A percentile compares a stretch with the other conserved stretches of the same genome.
Evolutionary conservation across 1,139 yeast genomes (phyloP).

Genomic region (Pichia sp.): DNA sequence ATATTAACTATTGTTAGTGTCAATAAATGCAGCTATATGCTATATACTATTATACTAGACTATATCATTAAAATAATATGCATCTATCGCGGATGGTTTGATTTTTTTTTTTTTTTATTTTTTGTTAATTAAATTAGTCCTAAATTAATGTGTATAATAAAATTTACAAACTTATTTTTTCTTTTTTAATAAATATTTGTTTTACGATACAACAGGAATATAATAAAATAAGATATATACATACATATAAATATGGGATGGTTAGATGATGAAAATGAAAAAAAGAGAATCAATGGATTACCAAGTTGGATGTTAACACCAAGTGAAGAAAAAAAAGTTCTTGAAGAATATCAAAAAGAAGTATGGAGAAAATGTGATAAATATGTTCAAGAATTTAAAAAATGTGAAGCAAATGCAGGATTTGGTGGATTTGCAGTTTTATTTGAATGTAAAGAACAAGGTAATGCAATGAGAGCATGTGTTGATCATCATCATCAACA

Average conservation of each 20-base stretch:
- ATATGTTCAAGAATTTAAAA: constrained; percentile 48
- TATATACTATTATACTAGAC: too few relatives aligned
- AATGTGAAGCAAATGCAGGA: constrained; percentile 50
- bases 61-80: too few relatives aligned
- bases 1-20: too few relatives aligned
- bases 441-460: constrained; percentile 41
- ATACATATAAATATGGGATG: constrained; percentile 1
- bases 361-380: constrained; percentile 71
- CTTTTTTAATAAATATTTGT: too few relatives aligned
- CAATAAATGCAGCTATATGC: too few relatives aligned
- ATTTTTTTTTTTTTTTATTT: too few relatives aligned
- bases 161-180: too few relatives aligned
- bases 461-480: constrained; percentile 66
- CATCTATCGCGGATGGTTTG: too few relatives aligned
- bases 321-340: constrained; percentile 73
- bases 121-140: too few relatives aligned
- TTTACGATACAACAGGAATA: too few relatives aligned
- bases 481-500: constrained; percentile 61
- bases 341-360: constrained; percentile 69
- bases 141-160: too few relatives aligned
- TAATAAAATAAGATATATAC: too few relatives aligned
- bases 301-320: constrained; percentile 88
- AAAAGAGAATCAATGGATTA: constrained; percentile 30
- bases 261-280: background rate
- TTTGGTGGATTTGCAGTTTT: constrained; percentile 50